Conservation (phyloP, 371 early-diverging fungal species). For the Mortierella sp. region DNA sequence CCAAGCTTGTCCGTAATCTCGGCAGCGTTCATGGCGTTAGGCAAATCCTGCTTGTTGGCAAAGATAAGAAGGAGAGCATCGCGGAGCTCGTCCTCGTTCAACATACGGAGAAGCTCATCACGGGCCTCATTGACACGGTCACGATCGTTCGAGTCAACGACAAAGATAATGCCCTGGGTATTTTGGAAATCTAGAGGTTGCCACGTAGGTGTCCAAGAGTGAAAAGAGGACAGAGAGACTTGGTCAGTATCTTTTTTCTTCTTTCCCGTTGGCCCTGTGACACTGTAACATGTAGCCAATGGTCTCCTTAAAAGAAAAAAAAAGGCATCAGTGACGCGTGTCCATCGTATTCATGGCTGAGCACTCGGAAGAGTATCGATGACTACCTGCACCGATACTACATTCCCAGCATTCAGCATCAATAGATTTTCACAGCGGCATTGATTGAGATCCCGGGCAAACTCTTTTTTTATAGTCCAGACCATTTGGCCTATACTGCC, state of each 20-base stretch:
- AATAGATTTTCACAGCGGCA: neutral
- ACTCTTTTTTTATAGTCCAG: too few species aligned
- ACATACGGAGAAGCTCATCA: constrained; percentile 84
- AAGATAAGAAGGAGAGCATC: constrained; percentile 83
- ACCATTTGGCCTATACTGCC: neutral
- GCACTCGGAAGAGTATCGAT: neutral
- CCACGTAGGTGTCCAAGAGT: constrained; percentile 14
- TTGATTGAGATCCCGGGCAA: too few species aligned
- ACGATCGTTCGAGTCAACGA: constrained; percentile 91
- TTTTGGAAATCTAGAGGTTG: constrained; percentile 75
- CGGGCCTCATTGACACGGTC: constrained; percentile 87
- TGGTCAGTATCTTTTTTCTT: neutral
- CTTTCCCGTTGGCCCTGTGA: neutral
- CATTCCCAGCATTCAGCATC: neutral
- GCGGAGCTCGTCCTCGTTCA: constrained; percentile 85
- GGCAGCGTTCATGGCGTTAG: constrained; percentile 81
- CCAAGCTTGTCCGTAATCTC: constrained; percentile 86
- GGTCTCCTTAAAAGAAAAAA: neutral
- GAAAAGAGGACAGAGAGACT: neutral
- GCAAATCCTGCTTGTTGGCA: constrained; percentile 91
- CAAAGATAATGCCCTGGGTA: constrained; percentile 90
- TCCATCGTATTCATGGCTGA: too few species aligned
- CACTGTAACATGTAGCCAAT: neutral
- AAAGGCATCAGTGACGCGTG: too few species aligned
- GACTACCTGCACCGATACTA: neutral